Evolutionary conservation across 1,284 basidiomycete genomes (phyloP).

Genomic region (Moesziomyces parantarcticus): DNA sequence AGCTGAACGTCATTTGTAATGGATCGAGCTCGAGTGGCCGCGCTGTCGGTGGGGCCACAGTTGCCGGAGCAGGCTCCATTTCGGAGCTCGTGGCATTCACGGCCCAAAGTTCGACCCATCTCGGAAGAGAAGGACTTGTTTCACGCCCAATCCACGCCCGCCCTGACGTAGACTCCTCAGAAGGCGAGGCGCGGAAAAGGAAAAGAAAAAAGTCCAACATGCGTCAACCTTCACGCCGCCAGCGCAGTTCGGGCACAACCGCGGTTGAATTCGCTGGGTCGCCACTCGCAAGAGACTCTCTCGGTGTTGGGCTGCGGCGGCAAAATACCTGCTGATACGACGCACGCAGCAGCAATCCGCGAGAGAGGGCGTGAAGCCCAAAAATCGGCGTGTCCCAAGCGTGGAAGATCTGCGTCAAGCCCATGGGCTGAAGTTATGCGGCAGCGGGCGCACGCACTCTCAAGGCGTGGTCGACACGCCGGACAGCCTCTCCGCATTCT

Average conservation of each 20-base stretch:
- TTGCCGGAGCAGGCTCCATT: no score
- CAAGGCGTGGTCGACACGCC: neutral
- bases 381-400: neutral
- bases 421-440: neutral
- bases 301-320: neutral
- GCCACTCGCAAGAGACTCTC: neutral
- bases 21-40: neutral
- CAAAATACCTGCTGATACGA: neutral
- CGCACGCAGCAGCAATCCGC: neutral
- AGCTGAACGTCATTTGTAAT: neutral
- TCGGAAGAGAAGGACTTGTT: conserved; percentile 13
- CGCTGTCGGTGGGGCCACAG: neutral
- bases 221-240: neutral
- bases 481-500: neutral
- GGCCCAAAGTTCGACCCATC: conserved; percentile 1
- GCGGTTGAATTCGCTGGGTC: neutral
- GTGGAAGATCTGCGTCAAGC: neutral
- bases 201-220: neutral
- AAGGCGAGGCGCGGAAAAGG: no score
- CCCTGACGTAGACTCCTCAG: no score
- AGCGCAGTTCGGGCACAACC: conserved; percentile 6
- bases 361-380: neutral
- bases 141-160: conserved; percentile 4
- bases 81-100: conserved; percentile 13
- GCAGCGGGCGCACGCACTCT: neutral